These are phyloP conservation scores for Aspergillus cavernicola DNA, from an alignment of 495 filamentous ascomycete species.

Conservation along the genomic window DNA sequence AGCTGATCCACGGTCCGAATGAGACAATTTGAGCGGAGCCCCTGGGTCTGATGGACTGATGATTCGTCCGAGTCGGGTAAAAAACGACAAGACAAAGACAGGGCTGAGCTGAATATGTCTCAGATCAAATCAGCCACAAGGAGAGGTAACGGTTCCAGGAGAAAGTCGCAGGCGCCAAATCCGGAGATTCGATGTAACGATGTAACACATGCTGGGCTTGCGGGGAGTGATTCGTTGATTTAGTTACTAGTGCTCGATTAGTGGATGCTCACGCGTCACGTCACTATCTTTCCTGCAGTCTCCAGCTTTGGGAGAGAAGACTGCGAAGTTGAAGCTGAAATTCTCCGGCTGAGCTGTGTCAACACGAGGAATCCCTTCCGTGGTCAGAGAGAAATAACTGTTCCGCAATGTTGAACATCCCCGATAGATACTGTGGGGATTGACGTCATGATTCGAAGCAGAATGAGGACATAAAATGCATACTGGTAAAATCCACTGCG, in stretches of 20 bases:
- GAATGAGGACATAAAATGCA: neutral
- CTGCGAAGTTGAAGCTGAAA: neutral
- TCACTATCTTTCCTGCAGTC: neutral
- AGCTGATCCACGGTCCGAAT: neutral
- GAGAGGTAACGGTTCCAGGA: neutral
- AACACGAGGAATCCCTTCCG: neutral
- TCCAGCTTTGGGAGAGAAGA: too few relatives aligned
- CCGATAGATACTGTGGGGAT: neutral
- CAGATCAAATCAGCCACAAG: neutral
- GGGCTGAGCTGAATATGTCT: constrained; percentile 6
- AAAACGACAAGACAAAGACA: neutral
- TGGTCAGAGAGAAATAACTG: neutral
- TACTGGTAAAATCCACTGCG: too few relatives aligned
- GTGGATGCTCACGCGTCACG: constrained; percentile 3
- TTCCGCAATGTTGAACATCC: neutral
- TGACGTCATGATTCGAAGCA: constrained; percentile 3
- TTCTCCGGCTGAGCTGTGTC: neutral
- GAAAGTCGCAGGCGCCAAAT: neutral
- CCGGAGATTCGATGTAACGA: constrained; percentile 4
- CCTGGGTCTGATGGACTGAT: neutral
- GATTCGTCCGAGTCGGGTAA: neutral
- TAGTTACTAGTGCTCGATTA: neutral
- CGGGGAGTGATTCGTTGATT: constrained; percentile 3
- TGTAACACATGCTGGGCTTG: constrained; percentile 6
- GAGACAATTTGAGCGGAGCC: constrained; percentile 1